These are phyloP conservation scores for Jatropha curcas DNA, from an alignment of 345 rosid genomes.

Conservation along the genomic window DNA sequence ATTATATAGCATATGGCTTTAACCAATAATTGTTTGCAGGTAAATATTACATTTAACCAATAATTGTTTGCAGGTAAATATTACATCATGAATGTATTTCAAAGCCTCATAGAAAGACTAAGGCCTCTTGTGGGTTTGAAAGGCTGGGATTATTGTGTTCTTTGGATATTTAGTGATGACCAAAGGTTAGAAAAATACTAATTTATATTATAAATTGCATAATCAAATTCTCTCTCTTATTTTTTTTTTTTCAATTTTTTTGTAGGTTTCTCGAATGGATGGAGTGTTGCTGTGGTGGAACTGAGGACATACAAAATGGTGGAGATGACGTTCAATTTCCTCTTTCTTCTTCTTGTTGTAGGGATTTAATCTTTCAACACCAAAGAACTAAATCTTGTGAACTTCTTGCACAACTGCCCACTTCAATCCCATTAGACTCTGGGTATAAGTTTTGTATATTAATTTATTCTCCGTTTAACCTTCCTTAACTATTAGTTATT, in stretches of 20 bases:
- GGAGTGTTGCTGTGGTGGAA: constrained; percentile 84
- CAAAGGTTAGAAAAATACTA: constrained; percentile 70
- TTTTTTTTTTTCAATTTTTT: not conserved
- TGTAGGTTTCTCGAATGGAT: constrained; percentile 64
- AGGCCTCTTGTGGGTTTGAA: constrained; percentile 66
- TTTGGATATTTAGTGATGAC: constrained; percentile 79
- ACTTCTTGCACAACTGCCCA: constrained; percentile 63
- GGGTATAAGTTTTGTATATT: too few relatives aligned
- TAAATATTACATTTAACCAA: constrained; percentile 7
- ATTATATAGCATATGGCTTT: too few relatives aligned
- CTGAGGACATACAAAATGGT: constrained; percentile 37
- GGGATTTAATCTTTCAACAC: constrained; percentile 71
- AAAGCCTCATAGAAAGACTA: constrained; percentile 61
- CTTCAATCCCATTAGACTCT: constrained; percentile 61
- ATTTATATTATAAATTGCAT: too few relatives aligned
- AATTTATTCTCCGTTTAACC: too few relatives aligned
- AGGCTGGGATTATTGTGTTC: constrained; percentile 82
- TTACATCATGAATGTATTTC: constrained; percentile 43
- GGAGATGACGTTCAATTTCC: constrained; percentile 54
- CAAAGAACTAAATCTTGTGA: constrained; percentile 65
- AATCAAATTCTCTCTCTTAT: not conserved
- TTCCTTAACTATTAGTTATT: not conserved
- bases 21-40: constrained; percentile 20
- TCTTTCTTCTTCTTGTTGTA: constrained; percentile 48
- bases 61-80: constrained; percentile 18